Base-by-base conservation (phyloP, 805 yeast genomes). In the Cyberlindnera mycetangii region DNA sequence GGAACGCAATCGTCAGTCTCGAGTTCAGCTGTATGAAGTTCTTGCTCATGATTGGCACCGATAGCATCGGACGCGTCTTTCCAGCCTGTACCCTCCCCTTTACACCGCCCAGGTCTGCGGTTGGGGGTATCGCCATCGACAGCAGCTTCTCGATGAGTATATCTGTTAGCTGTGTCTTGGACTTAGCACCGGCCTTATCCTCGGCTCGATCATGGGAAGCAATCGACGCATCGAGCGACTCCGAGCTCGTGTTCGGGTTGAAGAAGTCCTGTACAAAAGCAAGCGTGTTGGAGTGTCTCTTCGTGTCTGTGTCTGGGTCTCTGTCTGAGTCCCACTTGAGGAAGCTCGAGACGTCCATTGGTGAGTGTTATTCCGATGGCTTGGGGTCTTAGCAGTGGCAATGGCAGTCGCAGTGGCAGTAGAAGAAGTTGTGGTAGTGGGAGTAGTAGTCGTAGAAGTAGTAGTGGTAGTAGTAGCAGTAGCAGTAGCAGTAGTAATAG, bases 111-210 rank as follows among this genome's bases (percentile, higher is more conserved):
- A 71, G 63, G 16, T 75, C 74, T 3, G 78, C 70, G 0, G 78
- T 67, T 0, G 85, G 73, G 0, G 95, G 93, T 20, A 87, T 68
- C 1, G 89, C 84, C 81, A 86, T 78, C 18, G 80, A 69, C 7
- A 88, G 65, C 39, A 87, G 67, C 56, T 81, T 76, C 55, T 89
- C 96, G 52, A 88, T 75, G 43, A 88, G 63, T 44, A 81, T 82
- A 53, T 88, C 95, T 0, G 86, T 72, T 58, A 85, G 57, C 47
- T 57, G 61, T 12, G 50, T 24, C 39, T 40, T 45, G 36, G 35
- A 35, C 32, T 40, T 48, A n/a, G n/a, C n/a, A n/a, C n/a, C n/a
- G n/a, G n/a, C n/a, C n/a, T n/a, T n/a, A n/a, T n/a, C n/a, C n/a
- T n/a, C n/a, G n/a, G n/a, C n/a, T n/a, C n/a, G n/a, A n/a, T n/a